phyloP scores from a whole-genome alignment of 192 early-diverging fungal genomes.

The Gaertneriomyces semiglobifer region DNA sequence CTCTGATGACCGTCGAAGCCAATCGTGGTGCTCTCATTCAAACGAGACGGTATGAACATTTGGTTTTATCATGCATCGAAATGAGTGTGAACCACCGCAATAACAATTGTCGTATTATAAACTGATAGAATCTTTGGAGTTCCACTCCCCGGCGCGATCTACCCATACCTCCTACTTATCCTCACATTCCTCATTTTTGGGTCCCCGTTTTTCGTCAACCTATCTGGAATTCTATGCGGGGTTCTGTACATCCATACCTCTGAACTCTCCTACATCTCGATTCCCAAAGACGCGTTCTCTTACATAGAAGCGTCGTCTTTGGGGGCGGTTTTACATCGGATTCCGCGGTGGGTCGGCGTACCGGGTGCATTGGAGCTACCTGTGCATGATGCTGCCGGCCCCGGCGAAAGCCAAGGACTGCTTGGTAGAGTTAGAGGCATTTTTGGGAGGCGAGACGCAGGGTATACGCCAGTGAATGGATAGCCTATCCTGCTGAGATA shows the following conservation, averaged over 20 bases:
- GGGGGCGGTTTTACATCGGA: no score
- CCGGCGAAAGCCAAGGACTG: no score
- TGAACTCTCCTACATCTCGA: no score
- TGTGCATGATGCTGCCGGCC: no score
- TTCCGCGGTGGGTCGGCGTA: no score
- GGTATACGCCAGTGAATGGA: no score
- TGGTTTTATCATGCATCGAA: background rate
- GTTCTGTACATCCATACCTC: conserved; percentile 1
- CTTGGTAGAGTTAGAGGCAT: no score
- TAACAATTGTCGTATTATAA: background rate
- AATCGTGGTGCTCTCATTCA: conserved; percentile 20
- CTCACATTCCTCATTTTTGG: conserved; percentile 7
- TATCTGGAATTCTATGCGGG: conserved; percentile 21
- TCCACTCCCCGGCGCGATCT: conserved; percentile 24
- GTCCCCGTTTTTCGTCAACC: conserved; percentile 26
- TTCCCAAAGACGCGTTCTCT: no score
- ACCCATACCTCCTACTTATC: conserved; percentile 23
- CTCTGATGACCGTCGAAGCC: conserved; percentile 18
- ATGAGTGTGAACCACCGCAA: background rate
- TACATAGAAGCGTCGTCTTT: no score
- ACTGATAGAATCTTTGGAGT: conserved; percentile 19
- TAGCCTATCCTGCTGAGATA: no score
- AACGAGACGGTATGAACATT: conserved; percentile 11
- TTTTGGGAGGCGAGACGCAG: no score
- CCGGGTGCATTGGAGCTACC: no score